These are phyloP conservation scores for Colletotrichum sp. DNA, from an alignment of 2,329 filamentous ascomycete genomes.

Conservation along the genomic window DNA sequence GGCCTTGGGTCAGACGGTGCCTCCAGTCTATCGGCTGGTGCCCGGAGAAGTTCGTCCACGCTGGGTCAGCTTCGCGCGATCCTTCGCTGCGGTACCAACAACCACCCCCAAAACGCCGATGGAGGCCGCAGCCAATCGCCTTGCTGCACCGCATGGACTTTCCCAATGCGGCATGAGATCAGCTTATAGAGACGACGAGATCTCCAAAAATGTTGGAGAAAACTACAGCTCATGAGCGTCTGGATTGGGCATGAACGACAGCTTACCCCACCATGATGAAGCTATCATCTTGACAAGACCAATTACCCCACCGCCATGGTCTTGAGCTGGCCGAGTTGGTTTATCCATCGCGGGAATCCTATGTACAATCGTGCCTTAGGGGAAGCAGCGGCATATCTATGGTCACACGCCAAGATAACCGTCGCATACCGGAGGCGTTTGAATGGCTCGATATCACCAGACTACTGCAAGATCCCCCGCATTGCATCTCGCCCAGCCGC, in stretches of 20 bases:
- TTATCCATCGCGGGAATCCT: background rate
- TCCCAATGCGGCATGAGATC: background rate
- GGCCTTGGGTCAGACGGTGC: background rate
- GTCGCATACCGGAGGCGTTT: background rate
- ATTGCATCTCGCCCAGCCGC: background rate
- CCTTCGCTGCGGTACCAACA: background rate
- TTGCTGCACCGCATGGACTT: conserved; percentile 8
- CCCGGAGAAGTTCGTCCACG: background rate
- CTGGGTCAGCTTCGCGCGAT: background rate
- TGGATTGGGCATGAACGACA: background rate
- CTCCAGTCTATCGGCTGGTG: background rate
- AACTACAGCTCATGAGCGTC: background rate
- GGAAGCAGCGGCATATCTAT: background rate
- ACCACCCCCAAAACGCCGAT: background rate
- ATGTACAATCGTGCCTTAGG: background rate
- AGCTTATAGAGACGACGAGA: background rate
- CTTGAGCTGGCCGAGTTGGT: background rate
- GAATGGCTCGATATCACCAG: background rate
- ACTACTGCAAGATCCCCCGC: conserved; percentile 9
- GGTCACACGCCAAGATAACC: background rate
- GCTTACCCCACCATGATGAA: background rate
- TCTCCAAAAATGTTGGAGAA: conserved; percentile 4
- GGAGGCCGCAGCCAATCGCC: background rate
- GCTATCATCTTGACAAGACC: background rate
- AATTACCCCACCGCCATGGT: background rate